Evolutionary conservation across 1,139 yeast genomes (phyloP).

Genomic region (Nadsonia starkeyi-henricii): DNA sequence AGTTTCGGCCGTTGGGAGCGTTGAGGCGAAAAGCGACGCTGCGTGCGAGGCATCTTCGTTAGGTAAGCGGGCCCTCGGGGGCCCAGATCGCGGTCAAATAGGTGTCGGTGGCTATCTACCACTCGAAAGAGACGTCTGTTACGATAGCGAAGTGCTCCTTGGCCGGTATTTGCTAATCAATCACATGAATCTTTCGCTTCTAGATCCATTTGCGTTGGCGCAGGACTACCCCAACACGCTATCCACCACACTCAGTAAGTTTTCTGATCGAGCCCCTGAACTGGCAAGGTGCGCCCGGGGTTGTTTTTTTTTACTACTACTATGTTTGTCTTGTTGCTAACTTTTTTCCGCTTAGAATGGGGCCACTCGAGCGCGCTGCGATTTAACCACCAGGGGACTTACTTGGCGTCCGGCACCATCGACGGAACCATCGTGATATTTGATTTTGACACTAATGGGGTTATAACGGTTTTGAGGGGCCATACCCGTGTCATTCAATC

Average conservation of each 20-base stretch:
- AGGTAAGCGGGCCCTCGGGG: too few relatives aligned
- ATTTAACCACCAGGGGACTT: slow-evolving; percentile 70
- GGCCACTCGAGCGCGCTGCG: slow-evolving; percentile 67
- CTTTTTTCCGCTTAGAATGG: slow-evolving; percentile 21
- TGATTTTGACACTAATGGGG: slow-evolving; percentile 57
- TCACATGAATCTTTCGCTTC: slow-evolving; percentile 64
- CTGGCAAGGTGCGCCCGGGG: too few relatives aligned
- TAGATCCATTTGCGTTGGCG: slow-evolving; percentile 86
- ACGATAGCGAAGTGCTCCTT: too few relatives aligned
- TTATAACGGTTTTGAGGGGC: slow-evolving; percentile 39
- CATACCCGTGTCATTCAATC: slow-evolving; percentile 71
- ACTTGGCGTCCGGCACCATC: slow-evolving; percentile 70
- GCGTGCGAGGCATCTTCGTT: too few relatives aligned
- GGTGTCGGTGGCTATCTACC: too few relatives aligned
- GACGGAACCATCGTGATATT: slow-evolving; percentile 71
- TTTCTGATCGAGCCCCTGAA: too few relatives aligned
- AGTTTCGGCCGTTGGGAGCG: too few relatives aligned
- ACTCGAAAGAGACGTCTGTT: too few relatives aligned
- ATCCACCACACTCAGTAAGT: slow-evolving; percentile 39
- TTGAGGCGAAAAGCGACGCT: too few relatives aligned
- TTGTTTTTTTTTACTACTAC: too few relatives aligned
- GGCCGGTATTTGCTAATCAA: too few relatives aligned
- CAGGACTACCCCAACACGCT: slow-evolving; percentile 86
- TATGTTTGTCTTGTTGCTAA: not conserved
- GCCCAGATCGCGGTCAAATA: too few relatives aligned